Evolutionary conservation across 208 protist species (phyloP), one percentile per base, ranked within the genome.

Genomic region (Lotmaria passim): DNA sequence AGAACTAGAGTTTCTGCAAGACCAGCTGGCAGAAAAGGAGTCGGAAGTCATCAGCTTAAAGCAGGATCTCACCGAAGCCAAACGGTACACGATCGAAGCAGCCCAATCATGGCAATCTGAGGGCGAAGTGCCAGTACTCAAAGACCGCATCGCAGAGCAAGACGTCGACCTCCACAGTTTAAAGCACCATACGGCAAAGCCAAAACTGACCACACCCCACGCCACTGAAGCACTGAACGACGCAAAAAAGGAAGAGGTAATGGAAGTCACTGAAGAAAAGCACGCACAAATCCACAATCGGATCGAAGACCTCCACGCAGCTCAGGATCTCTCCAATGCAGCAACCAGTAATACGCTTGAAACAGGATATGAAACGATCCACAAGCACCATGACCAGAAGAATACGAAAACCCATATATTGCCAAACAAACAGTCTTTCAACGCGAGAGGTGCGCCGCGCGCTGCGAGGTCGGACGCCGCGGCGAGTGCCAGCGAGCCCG

Each of bases 91-190:
- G 11, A 7, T 26, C 1, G 30, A 48, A 1, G 1, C 26, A 44
- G 12, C 34, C 6, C 38, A 26, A 5, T 19, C 56, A 6, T n/a
- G n/a, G n/a, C 23, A 30, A 6, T 61, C 34, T 7, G 38, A 31
- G 11, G 38, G 24, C 14, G 38, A 44, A 21, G 3, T 61, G 11
- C 38, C 44, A 33, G 21, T 30, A 19, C 38, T 61, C 3, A 44
- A 47, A 33, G 56, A 47, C n/a, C 33, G 21, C n/a, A 30, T 61
- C 10, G 55, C 50, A 7, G 33, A 47, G 21, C 53, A 58, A 21
- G 55, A 26, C n/a, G 53, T 6, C 11, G 55, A 61, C 19, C 44
- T 61, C 15, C 17, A 38, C 3, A 11, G 30, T 19, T 12, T 59
- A 30, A 3, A 6, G 30, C 6, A 24, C 7, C 5, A 59, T 24